Conservation (phyloP, 164 flowering plant genomes). For the Amborella trichopoda region DNA sequence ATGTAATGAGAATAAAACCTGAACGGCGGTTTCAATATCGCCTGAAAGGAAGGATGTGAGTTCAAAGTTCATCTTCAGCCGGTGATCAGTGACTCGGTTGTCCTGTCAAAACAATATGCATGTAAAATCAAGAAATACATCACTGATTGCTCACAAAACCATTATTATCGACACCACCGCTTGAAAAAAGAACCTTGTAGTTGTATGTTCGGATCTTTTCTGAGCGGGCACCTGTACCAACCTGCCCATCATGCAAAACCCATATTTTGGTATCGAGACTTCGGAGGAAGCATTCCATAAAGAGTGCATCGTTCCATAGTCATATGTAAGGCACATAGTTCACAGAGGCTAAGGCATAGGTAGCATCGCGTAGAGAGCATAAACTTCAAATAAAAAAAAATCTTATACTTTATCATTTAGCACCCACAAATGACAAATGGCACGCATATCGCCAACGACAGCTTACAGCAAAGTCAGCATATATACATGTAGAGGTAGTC, state of each 20-base stretch:
- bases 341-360: too few species aligned
- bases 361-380: too few species aligned
- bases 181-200: conserved; percentile 50
- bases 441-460: too few species aligned
- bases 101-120: conserved; percentile 36
- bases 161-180: neutral
- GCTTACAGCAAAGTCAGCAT: too few species aligned
- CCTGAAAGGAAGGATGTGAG: conserved; percentile 86
- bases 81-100: conserved; percentile 91
- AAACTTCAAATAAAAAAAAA: too few species aligned
- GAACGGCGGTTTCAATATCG: conserved; percentile 62
- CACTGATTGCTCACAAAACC: neutral
- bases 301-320: too few species aligned
- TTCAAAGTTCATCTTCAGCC: conserved; percentile 90
- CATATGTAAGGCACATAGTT: too few species aligned
- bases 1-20: conserved; percentile 12
- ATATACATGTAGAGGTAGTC: too few species aligned
- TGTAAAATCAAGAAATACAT: neutral
- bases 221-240: conserved; percentile 93
- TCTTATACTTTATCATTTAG: too few species aligned
- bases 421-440: too few species aligned
- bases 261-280: too few species aligned
- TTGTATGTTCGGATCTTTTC: conserved; percentile 95
- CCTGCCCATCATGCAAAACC: conserved; percentile 46
- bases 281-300: too few species aligned